These are phyloP conservation scores for Tinospora cordifolia DNA, from an alignment of 164 flowering plant genomes.

Conservation along the genomic window DNA sequence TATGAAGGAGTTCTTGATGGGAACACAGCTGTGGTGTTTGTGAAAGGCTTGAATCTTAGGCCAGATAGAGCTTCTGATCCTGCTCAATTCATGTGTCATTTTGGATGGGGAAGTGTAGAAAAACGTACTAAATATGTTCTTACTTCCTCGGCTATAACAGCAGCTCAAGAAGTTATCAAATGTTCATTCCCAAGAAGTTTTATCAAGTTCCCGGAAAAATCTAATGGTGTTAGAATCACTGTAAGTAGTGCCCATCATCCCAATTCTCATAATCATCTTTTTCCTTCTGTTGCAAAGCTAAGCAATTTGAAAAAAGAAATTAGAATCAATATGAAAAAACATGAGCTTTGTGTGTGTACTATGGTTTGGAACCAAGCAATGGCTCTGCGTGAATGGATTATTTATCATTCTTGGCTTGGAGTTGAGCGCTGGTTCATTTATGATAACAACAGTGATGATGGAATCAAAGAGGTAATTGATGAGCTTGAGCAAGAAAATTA, in stretches of 20 bases:
- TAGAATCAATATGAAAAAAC: conserved; percentile 18
- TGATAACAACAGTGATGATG: conserved; percentile 82
- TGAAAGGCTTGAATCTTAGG: conserved; percentile 69
- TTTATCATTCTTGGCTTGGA: conserved; percentile 77
- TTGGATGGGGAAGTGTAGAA: conserved; percentile 36
- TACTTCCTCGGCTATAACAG: conserved; percentile 41
- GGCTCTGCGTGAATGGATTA: conserved; percentile 59
- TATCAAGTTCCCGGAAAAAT: conserved; percentile 31
- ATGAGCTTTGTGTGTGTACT: conserved; percentile 76
- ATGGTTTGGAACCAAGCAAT: conserved; percentile 90
- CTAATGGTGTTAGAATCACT: conserved; percentile 43
- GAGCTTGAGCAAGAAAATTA: conserved; percentile 41
- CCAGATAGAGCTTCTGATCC: conserved; percentile 51
- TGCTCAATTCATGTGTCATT: conserved; percentile 46
- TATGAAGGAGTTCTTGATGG: conserved; percentile 61
- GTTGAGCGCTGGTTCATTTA: conserved; percentile 79
- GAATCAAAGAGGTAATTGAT: conserved; percentile 36
- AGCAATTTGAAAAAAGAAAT: neutral
- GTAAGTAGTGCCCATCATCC: conserved; percentile 24
- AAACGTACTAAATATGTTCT: conserved; percentile 18
- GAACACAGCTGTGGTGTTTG: conserved; percentile 64
- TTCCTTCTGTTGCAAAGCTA: conserved; percentile 71
- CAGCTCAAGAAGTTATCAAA: conserved; percentile 73
- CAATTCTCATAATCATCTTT: neutral
- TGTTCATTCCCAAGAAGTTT: conserved; percentile 55